Percentiles rank a stretch among this genome's conserved stretches.
Evolutionary conservation across 257 asterid species (phyloP).

Genomic region (Nicotiana obtusifolia): DNA sequence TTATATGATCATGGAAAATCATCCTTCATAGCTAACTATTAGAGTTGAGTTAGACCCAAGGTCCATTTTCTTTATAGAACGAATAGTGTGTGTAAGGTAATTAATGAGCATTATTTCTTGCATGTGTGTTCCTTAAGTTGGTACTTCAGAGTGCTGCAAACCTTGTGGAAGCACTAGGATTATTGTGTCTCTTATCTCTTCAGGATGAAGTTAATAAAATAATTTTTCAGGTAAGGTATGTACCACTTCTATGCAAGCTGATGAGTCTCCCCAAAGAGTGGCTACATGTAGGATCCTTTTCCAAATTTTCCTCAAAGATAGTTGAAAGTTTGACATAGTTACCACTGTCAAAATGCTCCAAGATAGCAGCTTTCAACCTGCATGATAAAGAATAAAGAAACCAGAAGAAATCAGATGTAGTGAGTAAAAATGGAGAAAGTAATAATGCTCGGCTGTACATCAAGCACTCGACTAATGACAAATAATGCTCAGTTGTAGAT

Average conservation of each 20-base stretch:
- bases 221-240: background rate
- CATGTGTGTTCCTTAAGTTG: conserved; percentile 1
- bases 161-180: background rate
- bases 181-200: background rate
- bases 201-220: background rate
- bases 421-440: background rate
- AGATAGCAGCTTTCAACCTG: conserved; percentile 64
- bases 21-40: background rate
- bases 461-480: conserved; percentile 2
- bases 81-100: background rate
- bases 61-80: background rate
- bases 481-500: background rate
- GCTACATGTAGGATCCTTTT: conserved; percentile 79
- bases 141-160: background rate
- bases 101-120: background rate
- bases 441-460: background rate
- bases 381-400: conserved; percentile 14
- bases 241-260: conserved; percentile 64
- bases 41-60: background rate
- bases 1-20: background rate
- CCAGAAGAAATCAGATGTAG: background rate
- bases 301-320: conserved; percentile 58
- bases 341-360: conserved; percentile 64
- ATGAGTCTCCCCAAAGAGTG: conserved; percentile 58
- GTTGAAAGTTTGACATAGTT: conserved; percentile 39